Conservation (phyloP, 331 rosid species). For the Saraca asoca region DNA sequence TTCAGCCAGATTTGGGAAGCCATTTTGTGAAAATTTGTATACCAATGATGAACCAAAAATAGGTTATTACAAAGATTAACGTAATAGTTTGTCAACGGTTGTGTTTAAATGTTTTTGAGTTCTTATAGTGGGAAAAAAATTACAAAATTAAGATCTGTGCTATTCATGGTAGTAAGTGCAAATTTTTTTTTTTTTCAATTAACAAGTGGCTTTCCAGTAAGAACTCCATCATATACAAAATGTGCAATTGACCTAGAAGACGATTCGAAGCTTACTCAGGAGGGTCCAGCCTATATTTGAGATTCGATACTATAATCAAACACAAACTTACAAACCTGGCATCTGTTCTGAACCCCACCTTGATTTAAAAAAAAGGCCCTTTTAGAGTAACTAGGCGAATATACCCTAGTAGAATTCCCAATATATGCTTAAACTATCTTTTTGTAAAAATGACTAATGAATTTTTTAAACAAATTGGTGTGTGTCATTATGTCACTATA, state of each 20-base stretch:
- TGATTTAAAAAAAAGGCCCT: constrained; percentile 36
- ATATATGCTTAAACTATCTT: too few relatives aligned
- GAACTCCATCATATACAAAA: constrained; percentile 48
- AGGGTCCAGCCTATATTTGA: constrained; percentile 51
- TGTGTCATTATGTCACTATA: too few relatives aligned
- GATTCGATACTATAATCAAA: constrained; percentile 44
- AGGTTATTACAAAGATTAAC: too few relatives aligned
- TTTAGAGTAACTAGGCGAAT: constrained; percentile 48
- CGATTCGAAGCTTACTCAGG: constrained; percentile 43
- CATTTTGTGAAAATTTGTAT: too few relatives aligned
- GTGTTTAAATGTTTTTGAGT: too few relatives aligned
- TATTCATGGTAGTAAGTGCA: too few relatives aligned
- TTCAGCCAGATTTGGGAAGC: too few relatives aligned
- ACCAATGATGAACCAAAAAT: too few relatives aligned
- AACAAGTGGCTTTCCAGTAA: constrained; percentile 48
- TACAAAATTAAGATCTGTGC: too few relatives aligned
- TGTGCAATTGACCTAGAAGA: constrained; percentile 33
- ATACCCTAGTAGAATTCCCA: constrained; percentile 46
- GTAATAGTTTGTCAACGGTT: too few relatives aligned
- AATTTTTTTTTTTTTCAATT: too few relatives aligned
- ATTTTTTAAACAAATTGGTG: constrained; percentile 33
- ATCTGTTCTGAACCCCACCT: constrained; percentile 66
- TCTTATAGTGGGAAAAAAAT: too few relatives aligned
- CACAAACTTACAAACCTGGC: constrained; percentile 50
- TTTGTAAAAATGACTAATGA: constrained; percentile 34